Evolutionary conservation across 495 filamentous ascomycete species (phyloP).

Genomic region (Lasiosphaeris hirsuta): DNA sequence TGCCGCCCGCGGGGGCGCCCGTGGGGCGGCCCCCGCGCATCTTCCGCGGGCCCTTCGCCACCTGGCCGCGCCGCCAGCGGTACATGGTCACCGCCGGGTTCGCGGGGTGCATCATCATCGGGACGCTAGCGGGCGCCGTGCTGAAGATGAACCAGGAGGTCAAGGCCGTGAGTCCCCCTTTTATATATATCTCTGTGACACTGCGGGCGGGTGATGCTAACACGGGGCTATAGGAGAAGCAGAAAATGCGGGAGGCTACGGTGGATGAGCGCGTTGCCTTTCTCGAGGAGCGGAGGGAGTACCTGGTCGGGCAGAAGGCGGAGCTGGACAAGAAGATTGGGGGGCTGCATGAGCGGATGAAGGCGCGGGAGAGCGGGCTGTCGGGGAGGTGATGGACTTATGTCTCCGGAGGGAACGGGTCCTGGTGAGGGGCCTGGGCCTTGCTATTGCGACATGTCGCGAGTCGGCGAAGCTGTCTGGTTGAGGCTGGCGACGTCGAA

Average conservation of each 20-base stretch:
- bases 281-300: conserved; percentile 33
- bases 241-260: conserved; percentile 29
- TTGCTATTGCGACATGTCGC: no score
- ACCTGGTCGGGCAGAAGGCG: conserved; percentile 28
- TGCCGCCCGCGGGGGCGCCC: no score
- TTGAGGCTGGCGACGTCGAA: no score
- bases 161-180: conserved; percentile 23
- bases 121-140: conserved; percentile 56
- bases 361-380: conserved; percentile 6
- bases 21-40: no score
- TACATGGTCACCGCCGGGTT: conserved; percentile 44
- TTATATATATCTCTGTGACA: background rate
- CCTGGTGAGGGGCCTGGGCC: background rate
- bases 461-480: no score
- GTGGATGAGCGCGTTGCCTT: conserved; percentile 34
- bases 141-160: conserved; percentile 52
- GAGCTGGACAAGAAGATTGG: conserved; percentile 39
- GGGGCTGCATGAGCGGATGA: conserved; percentile 32
- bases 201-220: background rate
- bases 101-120: conserved; percentile 46
- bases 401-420: no score
- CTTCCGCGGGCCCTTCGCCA: conserved; percentile 15
- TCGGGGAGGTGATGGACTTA: conserved; percentile 4
- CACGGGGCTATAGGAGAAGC: conserved; percentile 26
- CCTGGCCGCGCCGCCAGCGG: conserved; percentile 26